Percentiles rank a stretch among this genome's conserved stretches.
Evolutionary conservation across 2,329 filamentous ascomycete genomes (phyloP).

Genomic region (Cladosporium sp.): DNA sequence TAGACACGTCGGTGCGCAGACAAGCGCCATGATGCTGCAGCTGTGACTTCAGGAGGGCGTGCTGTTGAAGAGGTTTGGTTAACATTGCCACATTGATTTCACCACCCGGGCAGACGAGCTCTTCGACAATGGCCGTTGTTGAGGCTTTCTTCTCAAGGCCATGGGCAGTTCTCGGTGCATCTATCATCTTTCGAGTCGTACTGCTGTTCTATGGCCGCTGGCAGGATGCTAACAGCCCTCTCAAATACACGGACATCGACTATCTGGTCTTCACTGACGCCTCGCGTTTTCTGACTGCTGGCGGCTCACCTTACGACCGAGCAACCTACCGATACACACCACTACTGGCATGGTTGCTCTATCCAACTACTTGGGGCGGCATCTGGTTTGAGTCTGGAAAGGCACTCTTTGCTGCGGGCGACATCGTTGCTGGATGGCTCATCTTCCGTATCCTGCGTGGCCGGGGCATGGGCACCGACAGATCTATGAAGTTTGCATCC

Average conservation of each 20-base stretch:
- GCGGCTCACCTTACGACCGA: constrained; percentile 73
- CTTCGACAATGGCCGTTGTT: not conserved
- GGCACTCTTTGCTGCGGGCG: constrained; percentile 74
- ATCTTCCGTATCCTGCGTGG: constrained; percentile 53
- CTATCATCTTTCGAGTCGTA: constrained; percentile 61
- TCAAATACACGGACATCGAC: constrained; percentile 99
- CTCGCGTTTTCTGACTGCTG: constrained; percentile 67
- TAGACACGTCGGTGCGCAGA: constrained; percentile 9
- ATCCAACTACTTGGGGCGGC: constrained; percentile 66
- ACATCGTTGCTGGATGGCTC: constrained; percentile 79
- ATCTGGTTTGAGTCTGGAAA: constrained; percentile 81
- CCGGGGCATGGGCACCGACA: constrained; percentile 44
- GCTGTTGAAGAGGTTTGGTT: not conserved
- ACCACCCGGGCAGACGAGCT: not conserved
- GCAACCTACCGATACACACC: constrained; percentile 98
- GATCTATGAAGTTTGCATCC: constrained; percentile 70
- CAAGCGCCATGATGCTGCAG: not conserved
- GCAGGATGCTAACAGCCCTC: constrained; percentile 84
- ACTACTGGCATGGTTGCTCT: constrained; percentile 82
- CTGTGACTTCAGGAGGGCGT: not conserved
- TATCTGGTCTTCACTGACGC: constrained; percentile 98
- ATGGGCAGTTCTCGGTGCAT: constrained; percentile 38
- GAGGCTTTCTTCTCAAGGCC: constrained; percentile 21
- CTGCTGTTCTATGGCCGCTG: constrained; percentile 86
- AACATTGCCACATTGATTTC: not conserved